Base-by-base conservation (phyloP, 768 basidiomycete genomes). In the Collybiopsis confluens region DNA sequence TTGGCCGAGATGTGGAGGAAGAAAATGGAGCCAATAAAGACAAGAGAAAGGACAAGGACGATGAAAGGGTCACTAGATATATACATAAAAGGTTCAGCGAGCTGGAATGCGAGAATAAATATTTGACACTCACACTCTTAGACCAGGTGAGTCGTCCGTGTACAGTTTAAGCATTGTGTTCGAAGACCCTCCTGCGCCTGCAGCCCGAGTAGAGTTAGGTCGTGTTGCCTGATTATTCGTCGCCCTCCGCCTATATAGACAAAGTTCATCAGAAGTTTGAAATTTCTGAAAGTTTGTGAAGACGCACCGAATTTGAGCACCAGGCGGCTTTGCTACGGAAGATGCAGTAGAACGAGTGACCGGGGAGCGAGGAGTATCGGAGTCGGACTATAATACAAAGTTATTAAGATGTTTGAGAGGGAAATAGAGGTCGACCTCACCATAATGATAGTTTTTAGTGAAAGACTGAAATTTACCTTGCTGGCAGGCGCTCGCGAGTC, bases 111-210 rank as follows among this genome's bases (percentile, higher is more conserved):
- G 16, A 30, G 37, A 60, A 30, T 9, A 16, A 27, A 38, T 6
- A 18, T 2, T 18, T n/a, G 27, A 38, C 35, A 88, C 94, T 68
- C 68, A 98, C 97, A 99, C 92, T 80, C 94, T 85, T 52, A 99
- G 80, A 21, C 97, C 97, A 44, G 92, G 92, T 55, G 95, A 95
- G 66, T 98, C 97, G 67, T 98, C 96, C 36, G 97, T 98, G 82
- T 98, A 98, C 3, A 99, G 79, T 74, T 92, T 93, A 65, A 99
- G 82, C 97, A 99, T 98, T 54, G 97, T 99, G 75, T 92, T 96
- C 54, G 88, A 92, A 35, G 91, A 94, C 52, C 97, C 97, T 51
- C 97, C 97, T 54, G 93, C 93, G 38, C 96, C 94, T 24, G 95
- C 93, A 37, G 93, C 86, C 55, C 95, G 87, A 27, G 86, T 69